Conservation (phyloP, 2,329 filamentous ascomycete species). For the Aspergillus sp. region DNA sequence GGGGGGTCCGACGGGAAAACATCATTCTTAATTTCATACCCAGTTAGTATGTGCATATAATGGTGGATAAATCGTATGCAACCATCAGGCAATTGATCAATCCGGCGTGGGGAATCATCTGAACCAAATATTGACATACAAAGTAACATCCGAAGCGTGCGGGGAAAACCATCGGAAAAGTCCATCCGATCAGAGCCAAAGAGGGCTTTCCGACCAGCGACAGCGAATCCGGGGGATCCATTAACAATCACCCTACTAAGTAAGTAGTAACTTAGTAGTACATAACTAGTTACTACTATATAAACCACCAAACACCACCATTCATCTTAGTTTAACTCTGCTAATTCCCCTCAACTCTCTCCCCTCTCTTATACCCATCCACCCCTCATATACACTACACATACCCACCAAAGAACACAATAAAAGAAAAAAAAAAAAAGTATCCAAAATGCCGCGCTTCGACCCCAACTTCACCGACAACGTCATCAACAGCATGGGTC, state of each 20-base stretch:
- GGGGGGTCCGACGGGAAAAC: constrained; percentile 8
- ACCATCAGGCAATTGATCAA: not conserved
- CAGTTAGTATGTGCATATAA: not conserved
- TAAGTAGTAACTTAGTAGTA: too few relatives aligned
- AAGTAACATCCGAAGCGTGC: not conserved
- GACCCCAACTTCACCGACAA: constrained; percentile 62
- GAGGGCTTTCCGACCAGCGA: not conserved
- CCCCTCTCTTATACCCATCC: not conserved
- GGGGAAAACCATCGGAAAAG: not conserved
- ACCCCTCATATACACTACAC: not conserved
- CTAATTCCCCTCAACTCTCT: not conserved
- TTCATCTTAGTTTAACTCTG: too few relatives aligned
- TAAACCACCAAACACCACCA: not conserved
- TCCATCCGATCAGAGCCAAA: not conserved
- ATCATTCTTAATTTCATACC: not conserved
- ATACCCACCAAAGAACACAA: not conserved
- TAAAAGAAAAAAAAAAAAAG: not conserved
- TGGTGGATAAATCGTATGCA: not conserved
- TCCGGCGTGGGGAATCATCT: not conserved
- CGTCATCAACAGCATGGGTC: constrained; percentile 74
- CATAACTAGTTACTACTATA: not conserved
- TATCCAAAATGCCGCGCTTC: constrained; percentile 34
- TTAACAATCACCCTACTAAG: not conserved
- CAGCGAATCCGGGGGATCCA: constrained; percentile 3
- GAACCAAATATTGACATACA: too few relatives aligned